Evolutionary conservation across 352 stramenopile genomes (phyloP).

Genomic region (Plasmopara viticola): DNA sequence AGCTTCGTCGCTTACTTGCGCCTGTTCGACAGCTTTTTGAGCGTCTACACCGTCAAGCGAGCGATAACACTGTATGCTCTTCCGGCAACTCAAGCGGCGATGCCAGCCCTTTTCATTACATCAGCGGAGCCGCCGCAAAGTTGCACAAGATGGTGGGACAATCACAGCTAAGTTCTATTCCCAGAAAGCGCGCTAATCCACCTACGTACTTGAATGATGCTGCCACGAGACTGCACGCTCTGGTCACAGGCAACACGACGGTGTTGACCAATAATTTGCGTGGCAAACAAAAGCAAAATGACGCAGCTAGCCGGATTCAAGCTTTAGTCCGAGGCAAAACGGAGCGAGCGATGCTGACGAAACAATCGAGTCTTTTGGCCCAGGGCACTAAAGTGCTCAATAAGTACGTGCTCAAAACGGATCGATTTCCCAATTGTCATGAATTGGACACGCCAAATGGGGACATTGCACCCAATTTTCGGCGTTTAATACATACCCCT

Average conservation of each 20-base stretch:
- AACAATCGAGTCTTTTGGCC: constrained; percentile 49
- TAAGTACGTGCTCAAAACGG: constrained; percentile 82
- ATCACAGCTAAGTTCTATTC: too few species aligned
- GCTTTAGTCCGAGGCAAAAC: constrained; percentile 54
- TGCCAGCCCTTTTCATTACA: too few species aligned
- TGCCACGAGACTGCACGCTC: constrained; percentile 28
- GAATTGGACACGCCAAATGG: constrained; percentile 56
- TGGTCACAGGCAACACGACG: constrained; percentile 27
- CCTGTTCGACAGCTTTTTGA: constrained; percentile 19
- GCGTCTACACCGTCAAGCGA: too few species aligned
- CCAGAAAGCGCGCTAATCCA: constrained; percentile 1
- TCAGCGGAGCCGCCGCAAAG: too few species aligned
- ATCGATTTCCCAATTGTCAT: constrained; percentile 76
- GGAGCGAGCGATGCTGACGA: constrained; percentile 39
- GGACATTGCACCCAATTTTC: constrained; percentile 72
- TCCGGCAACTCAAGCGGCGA: too few species aligned
- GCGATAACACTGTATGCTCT: too few species aligned
- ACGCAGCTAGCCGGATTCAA: constrained; percentile 66
- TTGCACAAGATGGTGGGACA: too few species aligned
- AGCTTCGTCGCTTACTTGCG: constrained; percentile 40
- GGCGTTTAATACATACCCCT: constrained; percentile 54
- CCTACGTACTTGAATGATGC: constrained; percentile 35
- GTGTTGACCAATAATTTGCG: constrained; percentile 11
- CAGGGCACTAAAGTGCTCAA: constrained; percentile 78
- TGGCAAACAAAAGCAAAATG: constrained; percentile 20